Percentiles rank a stretch among this genome's conserved stretches.
These are phyloP conservation scores for Pyrus bretschneideri DNA, from an alignment of 306 rosid genomes.

Conservation along the genomic window DNA sequence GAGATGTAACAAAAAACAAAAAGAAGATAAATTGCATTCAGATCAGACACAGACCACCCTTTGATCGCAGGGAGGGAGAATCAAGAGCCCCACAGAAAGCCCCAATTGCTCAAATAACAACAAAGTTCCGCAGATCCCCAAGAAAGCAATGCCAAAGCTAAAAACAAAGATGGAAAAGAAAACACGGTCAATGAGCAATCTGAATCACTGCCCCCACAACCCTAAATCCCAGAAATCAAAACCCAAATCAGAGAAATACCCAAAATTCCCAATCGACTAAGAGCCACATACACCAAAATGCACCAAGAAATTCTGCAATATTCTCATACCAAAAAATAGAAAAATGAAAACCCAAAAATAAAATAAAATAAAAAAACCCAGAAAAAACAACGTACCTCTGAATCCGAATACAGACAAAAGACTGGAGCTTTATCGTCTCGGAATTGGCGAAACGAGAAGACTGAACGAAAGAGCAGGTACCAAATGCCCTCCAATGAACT, in stretches of 20 bases:
- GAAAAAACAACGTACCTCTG: background rate
- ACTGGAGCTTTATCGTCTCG: slow-evolving; percentile 30
- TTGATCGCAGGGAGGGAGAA: background rate
- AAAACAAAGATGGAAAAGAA: slow-evolving; percentile 8
- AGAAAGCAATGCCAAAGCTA: slow-evolving; percentile 28
- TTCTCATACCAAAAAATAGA: background rate
- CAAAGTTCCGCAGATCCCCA: slow-evolving; percentile 15
- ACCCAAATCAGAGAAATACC: background rate
- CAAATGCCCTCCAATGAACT: slow-evolving; percentile 28
- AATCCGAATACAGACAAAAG: slow-evolving; percentile 8
- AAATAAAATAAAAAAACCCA: background rate
- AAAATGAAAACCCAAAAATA: background rate
- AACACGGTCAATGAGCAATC: background rate
- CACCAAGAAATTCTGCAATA: background rate
- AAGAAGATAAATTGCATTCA: slow-evolving; percentile 1
- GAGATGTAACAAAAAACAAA: background rate
- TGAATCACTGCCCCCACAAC: slow-evolving; percentile 5
- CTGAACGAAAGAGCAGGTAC: slow-evolving; percentile 6
- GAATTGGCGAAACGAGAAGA: slow-evolving; percentile 22
- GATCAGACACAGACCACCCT: slow-evolving; percentile 8
- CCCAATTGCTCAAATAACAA: background rate
- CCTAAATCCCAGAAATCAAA: background rate
- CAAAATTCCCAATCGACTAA: background rate
- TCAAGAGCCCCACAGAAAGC: background rate
- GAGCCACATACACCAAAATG: slow-evolving; percentile 18